Base-by-base conservation (phyloP, 257 asterid genomes). In the Coffea canephora region DNA sequence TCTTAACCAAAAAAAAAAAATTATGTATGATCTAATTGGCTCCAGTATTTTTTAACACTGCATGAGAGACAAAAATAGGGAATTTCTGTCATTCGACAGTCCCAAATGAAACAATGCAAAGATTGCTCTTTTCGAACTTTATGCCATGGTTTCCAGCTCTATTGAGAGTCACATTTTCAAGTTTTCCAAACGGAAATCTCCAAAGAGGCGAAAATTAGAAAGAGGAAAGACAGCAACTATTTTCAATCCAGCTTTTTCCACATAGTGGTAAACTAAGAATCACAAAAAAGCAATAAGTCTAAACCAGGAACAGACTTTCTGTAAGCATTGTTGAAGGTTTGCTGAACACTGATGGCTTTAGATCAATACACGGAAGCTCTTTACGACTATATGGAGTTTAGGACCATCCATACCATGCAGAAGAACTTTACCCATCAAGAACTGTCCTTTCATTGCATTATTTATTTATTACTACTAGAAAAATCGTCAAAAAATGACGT, bases 1-100 rank as follows among this genome's bases (percentile, higher is more conserved):
- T n/a, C 25, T 75, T 41, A 74, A 70, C 73, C 3, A 77, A 52
- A 69, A 23, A 39, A 77, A 52, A 69, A 23, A 25, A 34, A 71
- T 59, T 4, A 31, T 11, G 48, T 34, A 50, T 19, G 4, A 36
- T 18, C 13, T 11, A 77, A 67, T 36, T 19, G 16, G 67, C 15
- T 62, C 5, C 66, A 59, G 12, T 15, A 25, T 36, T 18, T 34
- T 21, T n/a, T 15, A 16, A 66, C 3, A 27, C 68, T 31, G 25
- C 69, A 31, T 10, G 6, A 34, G 25, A 57, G 16, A 61, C 34
- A 31, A 57, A 57, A 21, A 10, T 23, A 46, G 36, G 48, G 13
- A 76, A 19, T 71, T 13, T 68, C 14, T 14, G 36, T 11, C 69
- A 55, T 70, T 43, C 23, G 34, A 57, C 16, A 31, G 11, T 18